phyloP scores from a whole-genome alignment of 129 eudicot genomes.

The sunflower (Helianthus annuus) region DNA sequence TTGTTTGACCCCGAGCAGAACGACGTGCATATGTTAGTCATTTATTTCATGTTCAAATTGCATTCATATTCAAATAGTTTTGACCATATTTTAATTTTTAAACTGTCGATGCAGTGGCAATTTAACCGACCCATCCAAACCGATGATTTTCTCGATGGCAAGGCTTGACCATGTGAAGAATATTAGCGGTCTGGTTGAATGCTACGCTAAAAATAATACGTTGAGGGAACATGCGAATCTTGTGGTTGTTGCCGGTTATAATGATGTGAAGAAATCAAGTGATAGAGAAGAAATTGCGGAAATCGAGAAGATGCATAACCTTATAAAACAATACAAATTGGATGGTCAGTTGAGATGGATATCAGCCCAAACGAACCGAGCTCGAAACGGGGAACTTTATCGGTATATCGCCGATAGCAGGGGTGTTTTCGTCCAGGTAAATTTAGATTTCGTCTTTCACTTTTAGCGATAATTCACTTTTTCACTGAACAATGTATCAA shows the following conservation, averaged over 20 bases:
- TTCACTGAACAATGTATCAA: constrained; percentile 2
- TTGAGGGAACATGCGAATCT: constrained; percentile 78
- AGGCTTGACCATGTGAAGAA: constrained; percentile 96
- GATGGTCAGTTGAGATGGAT: constrained; percentile 91
- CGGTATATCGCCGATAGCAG: constrained; percentile 87
- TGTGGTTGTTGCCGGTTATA: constrained; percentile 86
- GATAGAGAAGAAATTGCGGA: constrained; percentile 91
- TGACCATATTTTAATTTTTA: not conserved
- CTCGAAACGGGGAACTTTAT: constrained; percentile 89
- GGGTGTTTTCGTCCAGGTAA: constrained; percentile 93
- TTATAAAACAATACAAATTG: constrained; percentile 60
- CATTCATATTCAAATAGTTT: not conserved
- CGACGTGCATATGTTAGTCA: constrained; percentile 63
- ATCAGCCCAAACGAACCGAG: constrained; percentile 79
- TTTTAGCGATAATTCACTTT: not conserved
- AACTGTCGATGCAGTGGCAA: constrained; percentile 62
- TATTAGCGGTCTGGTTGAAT: constrained; percentile 88
- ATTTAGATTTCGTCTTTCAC: not conserved
- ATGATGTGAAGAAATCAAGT: constrained; percentile 71
- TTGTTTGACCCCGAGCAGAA: constrained; percentile 81
- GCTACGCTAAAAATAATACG: constrained; percentile 66
- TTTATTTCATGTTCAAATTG: not conserved
- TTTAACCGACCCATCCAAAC: constrained; percentile 74
- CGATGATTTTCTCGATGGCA: constrained; percentile 95
- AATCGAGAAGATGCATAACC: constrained; percentile 90